Conservation (phyloP, 1,284 basidiomycete species). For the Thecaphora thlaspeos region DNA sequence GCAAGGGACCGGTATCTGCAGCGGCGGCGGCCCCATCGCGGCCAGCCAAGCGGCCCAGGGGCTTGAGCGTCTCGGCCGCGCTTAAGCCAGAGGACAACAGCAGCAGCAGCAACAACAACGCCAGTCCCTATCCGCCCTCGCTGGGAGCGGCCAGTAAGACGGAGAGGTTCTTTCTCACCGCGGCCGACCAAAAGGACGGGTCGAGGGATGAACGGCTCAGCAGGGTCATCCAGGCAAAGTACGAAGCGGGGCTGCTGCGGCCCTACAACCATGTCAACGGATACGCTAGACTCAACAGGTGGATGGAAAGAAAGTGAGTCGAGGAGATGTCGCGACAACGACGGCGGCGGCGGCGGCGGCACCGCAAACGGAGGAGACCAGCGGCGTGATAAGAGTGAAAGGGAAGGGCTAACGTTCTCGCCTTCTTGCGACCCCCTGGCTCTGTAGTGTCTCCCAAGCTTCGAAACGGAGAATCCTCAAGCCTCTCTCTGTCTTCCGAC, state of each 20-base stretch:
- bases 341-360: no score
- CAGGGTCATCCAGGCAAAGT: constrained; percentile 91
- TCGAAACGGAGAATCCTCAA: constrained; percentile 86
- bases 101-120: background rate
- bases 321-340: background rate
- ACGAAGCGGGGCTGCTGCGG: constrained; percentile 89
- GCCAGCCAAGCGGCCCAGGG: constrained; percentile 14
- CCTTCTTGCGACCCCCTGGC: no score
- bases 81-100: constrained; percentile 1
- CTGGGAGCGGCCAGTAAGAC: constrained; percentile 49
- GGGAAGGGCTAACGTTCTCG: no score
- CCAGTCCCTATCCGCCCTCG: constrained; percentile 24
- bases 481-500: constrained; percentile 82
- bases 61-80: constrained; percentile 26
- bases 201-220: constrained; percentile 85
- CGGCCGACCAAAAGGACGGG: constrained; percentile 89
- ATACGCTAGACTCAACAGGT: constrained; percentile 60
- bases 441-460: constrained; percentile 27
- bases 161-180: constrained; percentile 86
- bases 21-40: no score
- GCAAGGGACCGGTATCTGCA: background rate
- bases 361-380: no score
- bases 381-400: no score
- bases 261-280: constrained; percentile 86
- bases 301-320: constrained; percentile 88